phyloP scores from a whole-genome alignment of 768 basidiomycete species.

The Amanita molliuscula region DNA sequence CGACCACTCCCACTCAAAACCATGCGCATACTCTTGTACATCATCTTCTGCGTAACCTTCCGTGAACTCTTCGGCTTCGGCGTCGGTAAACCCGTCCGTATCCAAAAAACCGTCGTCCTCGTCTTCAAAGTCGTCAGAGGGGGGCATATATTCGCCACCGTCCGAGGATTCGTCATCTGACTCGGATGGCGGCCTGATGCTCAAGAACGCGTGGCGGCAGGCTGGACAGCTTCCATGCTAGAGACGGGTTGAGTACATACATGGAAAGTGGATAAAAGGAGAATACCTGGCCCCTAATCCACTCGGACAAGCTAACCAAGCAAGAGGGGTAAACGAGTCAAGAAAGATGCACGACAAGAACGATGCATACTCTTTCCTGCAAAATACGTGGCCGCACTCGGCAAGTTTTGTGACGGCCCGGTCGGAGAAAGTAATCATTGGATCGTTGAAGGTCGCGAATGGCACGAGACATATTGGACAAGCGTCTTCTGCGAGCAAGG shows the following conservation, averaged over 20 bases:
- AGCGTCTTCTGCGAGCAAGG: slow-evolving; percentile 30
- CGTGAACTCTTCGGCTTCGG: slow-evolving; percentile 19
- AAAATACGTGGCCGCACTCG: slow-evolving; percentile 60
- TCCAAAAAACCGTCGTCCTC: slow-evolving; percentile 38
- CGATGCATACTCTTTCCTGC: slow-evolving; percentile 43
- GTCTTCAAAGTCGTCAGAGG: slow-evolving; percentile 41
- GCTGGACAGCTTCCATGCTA: slow-evolving; percentile 68
- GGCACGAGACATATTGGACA: slow-evolving; percentile 60
- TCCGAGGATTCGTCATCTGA: slow-evolving; percentile 59
- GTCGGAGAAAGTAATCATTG: slow-evolving; percentile 17
- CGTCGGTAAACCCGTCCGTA: slow-evolving; percentile 29
- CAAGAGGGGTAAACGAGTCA: slow-evolving; percentile 1
- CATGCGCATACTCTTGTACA: not conserved
- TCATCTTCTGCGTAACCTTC: not conserved
- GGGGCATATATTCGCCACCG: slow-evolving; percentile 58
- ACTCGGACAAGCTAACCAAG: slow-evolving; percentile 43
- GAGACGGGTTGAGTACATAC: not conserved
- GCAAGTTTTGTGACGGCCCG: slow-evolving; percentile 45
- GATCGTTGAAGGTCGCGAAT: slow-evolving; percentile 32
- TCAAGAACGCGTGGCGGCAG: slow-evolving; percentile 50
- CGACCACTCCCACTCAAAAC: slow-evolving; percentile 27
- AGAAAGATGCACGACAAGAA: not conserved
- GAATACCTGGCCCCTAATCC: slow-evolving; percentile 49
- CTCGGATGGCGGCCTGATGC: slow-evolving; percentile 37
- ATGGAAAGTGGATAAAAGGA: not conserved